Base-by-base conservation (phyloP, 805 yeast species). In the Zygosaccharomyces rouxii region DNA sequence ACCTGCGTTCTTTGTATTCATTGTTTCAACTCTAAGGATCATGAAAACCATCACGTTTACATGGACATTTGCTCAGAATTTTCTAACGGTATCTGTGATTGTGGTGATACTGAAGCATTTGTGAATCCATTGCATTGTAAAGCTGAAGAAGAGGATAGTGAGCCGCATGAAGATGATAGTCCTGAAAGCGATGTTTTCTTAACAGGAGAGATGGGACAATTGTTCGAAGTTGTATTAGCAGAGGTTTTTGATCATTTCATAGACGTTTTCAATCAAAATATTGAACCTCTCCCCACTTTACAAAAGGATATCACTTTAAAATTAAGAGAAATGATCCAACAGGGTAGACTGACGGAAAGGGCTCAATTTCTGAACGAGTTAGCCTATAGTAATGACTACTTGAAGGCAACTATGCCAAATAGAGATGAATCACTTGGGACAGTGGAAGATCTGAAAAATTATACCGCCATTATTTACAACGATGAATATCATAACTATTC, bases 1-100 rank as follows among this genome's bases (percentile, higher is more conserved):
- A 83, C 90, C 0, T 86, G 95, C 71, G 89, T 87, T 29, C 62
- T 86, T 23, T 86, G 95, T 66, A 78, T 75, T 10, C 69, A 80
- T 55, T 86, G 95, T 63, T 86, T 84, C 68, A 83, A 84, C 62
- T 75, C 77, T 47, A 76, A 75, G 4, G 88, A 84, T 57, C 95
- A 86, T 62, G 60, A 66, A 11, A 81, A 75, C 45, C 95, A 86
- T 60, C 78, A 78, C 51, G 86, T 86, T 7, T 68, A 73, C 25
- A 74, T 75, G 46, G 78, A 73, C 60, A 71, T 70, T 11, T 73
- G 85, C 4, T 55, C 61, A 3, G 81, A 78, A 3, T 56, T 57
- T 10, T 72, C 70, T 38, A 76, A 76, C 11, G 87, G 86, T 3
- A 78, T 82, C 25, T 84, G 89, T 63, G 89, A 84, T 56, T 84